phyloP scores from a whole-genome alignment of 331 rosid species.

The Erythrophleum ivorense region DNA sequence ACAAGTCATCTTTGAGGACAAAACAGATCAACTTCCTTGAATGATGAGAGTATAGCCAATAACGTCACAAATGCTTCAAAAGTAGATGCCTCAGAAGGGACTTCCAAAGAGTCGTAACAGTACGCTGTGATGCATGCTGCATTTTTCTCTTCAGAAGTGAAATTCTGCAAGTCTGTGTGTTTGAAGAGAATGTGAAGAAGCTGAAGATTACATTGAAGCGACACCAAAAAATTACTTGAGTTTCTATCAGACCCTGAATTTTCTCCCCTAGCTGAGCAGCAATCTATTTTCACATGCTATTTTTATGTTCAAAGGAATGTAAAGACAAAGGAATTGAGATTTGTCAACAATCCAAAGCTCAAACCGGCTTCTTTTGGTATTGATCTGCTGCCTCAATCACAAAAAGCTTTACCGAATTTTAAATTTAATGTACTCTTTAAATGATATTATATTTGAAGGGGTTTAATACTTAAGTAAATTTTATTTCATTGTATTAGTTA shows the following conservation, averaged over 20 bases:
- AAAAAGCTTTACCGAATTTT: no score
- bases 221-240: constrained; percentile 88
- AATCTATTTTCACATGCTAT: no score
- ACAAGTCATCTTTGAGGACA: constrained; percentile 75
- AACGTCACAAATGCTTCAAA: constrained; percentile 92
- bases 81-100: constrained; percentile 88
- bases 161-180: constrained; percentile 92
- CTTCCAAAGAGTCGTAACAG: constrained; percentile 86
- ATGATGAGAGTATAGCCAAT: constrained; percentile 85
- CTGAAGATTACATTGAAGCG: constrained; percentile 91
- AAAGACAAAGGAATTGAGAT: no score
- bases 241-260: constrained; percentile 97
- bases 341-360: no score
- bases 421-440: no score
- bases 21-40: constrained; percentile 87
- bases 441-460: no score
- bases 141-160: constrained; percentile 84
- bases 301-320: no score
- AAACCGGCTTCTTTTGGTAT: no score
- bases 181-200: constrained; percentile 82
- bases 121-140: constrained; percentile 92
- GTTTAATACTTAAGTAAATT: no score
- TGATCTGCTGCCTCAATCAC: no score
- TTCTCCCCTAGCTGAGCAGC: constrained; percentile 80
- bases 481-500: no score